A percentile compares a stretch with the other conserved stretches of the same genome.
These are phyloP conservation scores for Fusarium dlaminii DNA, from an alignment of 2,329 filamentous ascomycete genomes.

Conservation along the genomic window DNA sequence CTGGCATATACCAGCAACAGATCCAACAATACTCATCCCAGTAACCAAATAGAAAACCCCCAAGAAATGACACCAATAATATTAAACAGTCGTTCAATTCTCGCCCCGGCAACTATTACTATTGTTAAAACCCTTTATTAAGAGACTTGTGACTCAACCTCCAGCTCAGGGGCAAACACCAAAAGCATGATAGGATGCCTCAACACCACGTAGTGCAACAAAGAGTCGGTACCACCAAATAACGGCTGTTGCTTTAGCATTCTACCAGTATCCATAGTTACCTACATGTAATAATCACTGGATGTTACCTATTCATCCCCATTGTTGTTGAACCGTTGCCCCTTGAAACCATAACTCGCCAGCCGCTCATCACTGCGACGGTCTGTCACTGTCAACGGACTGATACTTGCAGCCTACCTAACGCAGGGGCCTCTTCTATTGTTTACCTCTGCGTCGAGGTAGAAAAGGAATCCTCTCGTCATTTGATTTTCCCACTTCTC, in stretches of 20 bases:
- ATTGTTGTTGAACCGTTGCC: conserved; percentile 24
- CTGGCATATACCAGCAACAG: background rate
- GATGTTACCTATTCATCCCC: conserved; percentile 1
- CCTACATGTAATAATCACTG: background rate
- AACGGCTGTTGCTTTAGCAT: conserved; percentile 19
- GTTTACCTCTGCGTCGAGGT: conserved; percentile 18
- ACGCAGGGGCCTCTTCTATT: conserved; percentile 4
- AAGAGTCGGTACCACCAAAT: conserved; percentile 19
- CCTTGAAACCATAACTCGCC: conserved; percentile 21
- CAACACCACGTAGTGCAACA: conserved; percentile 31
- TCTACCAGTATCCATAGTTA: background rate
- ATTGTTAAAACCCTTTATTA: background rate
- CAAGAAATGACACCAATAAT: background rate
- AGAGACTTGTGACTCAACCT: background rate
- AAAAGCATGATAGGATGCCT: conserved; percentile 13
- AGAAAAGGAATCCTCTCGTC: conserved; percentile 19
- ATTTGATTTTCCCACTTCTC: background rate
- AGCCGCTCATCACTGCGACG: conserved; percentile 19
- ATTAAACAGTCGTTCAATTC: background rate
- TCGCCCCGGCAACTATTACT: background rate
- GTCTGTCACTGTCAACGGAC: background rate
- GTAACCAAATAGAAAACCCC: background rate
- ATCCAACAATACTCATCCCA: background rate
- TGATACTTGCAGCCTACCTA: conserved; percentile 2
- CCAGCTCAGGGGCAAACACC: conserved; percentile 27